A percentile compares a stretch with the other conserved stretches of the same genome.
These are phyloP conservation scores for Fusarium sacchari DNA, from an alignment of 2,329 filamentous ascomycete species.

Conservation along the genomic window DNA sequence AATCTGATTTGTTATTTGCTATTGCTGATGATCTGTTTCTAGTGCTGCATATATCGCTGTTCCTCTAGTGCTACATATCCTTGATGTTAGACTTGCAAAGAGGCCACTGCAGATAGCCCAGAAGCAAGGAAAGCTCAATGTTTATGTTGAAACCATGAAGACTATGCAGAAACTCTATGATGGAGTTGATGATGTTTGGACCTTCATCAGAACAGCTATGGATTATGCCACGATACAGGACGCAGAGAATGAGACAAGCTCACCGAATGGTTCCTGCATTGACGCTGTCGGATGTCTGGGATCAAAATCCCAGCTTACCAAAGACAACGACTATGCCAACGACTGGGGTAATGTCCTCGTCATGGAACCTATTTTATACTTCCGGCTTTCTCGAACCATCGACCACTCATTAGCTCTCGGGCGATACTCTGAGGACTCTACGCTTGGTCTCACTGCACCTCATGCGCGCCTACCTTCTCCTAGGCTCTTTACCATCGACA, in stretches of 20 bases:
- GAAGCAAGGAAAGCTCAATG: constrained; percentile 20
- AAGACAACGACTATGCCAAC: neutral
- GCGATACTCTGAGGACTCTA: constrained; percentile 3
- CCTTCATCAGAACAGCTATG: constrained; percentile 9
- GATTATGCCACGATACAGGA: constrained; percentile 4
- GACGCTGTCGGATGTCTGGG: neutral
- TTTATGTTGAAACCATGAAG: constrained; percentile 21
- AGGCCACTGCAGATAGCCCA: constrained; percentile 18
- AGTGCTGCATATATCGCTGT: constrained; percentile 24
- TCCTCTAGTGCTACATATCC: constrained; percentile 20
- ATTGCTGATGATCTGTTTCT: too few species aligned
- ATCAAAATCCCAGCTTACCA: neutral
- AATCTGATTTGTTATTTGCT: too few species aligned
- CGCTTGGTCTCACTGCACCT: neutral
- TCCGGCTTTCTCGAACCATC: constrained; percentile 15
- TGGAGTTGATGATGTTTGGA: constrained; percentile 25
- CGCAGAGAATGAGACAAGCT: neutral
- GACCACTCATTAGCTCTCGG: constrained; percentile 19
- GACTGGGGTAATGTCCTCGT: constrained; percentile 23
- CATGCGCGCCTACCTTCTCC: neutral
- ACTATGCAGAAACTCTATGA: constrained; percentile 17
- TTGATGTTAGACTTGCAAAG: constrained; percentile 23
- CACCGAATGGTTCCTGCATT: neutral
- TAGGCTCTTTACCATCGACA: neutral
- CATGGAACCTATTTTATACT: constrained; percentile 10